Evolutionary conservation across 2,329 filamentous ascomycete species (phyloP).

Genomic region (Penicillium sp.): DNA sequence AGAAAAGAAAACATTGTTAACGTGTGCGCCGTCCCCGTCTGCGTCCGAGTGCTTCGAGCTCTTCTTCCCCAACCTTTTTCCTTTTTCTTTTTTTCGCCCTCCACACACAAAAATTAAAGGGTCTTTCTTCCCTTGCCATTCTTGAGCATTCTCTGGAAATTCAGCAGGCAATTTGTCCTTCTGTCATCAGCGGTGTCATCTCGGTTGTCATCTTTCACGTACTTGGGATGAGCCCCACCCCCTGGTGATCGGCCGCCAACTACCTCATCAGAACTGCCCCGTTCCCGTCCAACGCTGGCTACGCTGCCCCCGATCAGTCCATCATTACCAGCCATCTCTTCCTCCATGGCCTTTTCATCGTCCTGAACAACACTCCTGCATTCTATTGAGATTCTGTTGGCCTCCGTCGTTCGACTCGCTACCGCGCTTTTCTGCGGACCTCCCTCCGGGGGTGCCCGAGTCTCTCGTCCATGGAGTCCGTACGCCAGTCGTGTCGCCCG

Average conservation of each 20-base stretch:
- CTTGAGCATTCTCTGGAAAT: too few relatives aligned
- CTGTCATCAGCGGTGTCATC: neutral
- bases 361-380: neutral
- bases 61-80: slow-evolving; percentile 11
- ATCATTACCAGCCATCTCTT: slow-evolving; percentile 7
- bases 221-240: slow-evolving; percentile 23
- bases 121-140: neutral
- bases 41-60: slow-evolving; percentile 8
- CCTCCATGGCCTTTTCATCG: slow-evolving; percentile 18
- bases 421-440: slow-evolving; percentile 7
- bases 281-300: slow-evolving; percentile 20
- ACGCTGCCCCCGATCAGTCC: slow-evolving; percentile 14
- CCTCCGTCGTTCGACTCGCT: neutral
- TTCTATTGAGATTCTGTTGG: neutral
- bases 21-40: slow-evolving; percentile 1
- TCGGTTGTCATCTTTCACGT: neutral
- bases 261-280: slow-evolving; percentile 28
- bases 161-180: neutral
- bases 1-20: neutral
- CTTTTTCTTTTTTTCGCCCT: neutral
- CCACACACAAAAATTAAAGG: neutral
- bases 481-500: slow-evolving; percentile 70
- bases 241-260: slow-evolving; percentile 28
- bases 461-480: slow-evolving; percentile 52
- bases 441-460: slow-evolving; percentile 12